Percentiles rank a stretch among this genome's conserved stretches.
Evolutionary conservation across 164 flowering plant genomes (phyloP).

Genomic region (Berberis vulgaris): DNA sequence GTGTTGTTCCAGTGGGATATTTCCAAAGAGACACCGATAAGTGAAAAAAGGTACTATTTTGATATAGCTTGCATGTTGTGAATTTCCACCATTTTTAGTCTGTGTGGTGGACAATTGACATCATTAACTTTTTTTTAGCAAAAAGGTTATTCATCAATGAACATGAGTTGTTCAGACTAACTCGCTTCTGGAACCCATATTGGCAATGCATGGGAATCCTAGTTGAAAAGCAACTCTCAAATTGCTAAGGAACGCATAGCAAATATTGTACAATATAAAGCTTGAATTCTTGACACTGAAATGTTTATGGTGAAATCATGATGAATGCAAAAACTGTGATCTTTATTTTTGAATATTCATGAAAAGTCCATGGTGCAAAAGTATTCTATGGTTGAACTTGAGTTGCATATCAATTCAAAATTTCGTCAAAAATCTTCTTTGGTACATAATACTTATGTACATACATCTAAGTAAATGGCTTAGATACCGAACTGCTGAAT

Average conservation of each 20-base stretch:
- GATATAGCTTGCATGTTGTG: background rate
- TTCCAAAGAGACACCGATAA: conserved; percentile 29
- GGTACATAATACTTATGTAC: no score
- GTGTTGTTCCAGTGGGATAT: conserved; percentile 44
- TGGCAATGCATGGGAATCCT: background rate
- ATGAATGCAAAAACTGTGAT: no score
- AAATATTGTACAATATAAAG: conserved; percentile 7
- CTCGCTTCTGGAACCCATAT: background rate
- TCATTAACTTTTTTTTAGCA: background rate
- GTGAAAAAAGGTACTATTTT: conserved; percentile 1
- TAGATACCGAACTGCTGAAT: no score
- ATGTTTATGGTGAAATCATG: no score
- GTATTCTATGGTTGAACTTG: no score
- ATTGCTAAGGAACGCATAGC: conserved; percentile 9
- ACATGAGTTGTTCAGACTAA: background rate
- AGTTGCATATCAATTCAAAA: no score
- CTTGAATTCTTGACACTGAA: no score
- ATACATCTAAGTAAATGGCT: no score
- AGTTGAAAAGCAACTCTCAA: background rate
- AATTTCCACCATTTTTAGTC: background rate
- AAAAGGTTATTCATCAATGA: background rate
- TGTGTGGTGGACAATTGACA: background rate
- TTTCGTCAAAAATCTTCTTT: no score
- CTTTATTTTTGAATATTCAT: no score
- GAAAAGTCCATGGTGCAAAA: no score